Evolutionary conservation across 495 filamentous ascomycete species (phyloP).

Genomic region (Pyrenula aspistea): DNA sequence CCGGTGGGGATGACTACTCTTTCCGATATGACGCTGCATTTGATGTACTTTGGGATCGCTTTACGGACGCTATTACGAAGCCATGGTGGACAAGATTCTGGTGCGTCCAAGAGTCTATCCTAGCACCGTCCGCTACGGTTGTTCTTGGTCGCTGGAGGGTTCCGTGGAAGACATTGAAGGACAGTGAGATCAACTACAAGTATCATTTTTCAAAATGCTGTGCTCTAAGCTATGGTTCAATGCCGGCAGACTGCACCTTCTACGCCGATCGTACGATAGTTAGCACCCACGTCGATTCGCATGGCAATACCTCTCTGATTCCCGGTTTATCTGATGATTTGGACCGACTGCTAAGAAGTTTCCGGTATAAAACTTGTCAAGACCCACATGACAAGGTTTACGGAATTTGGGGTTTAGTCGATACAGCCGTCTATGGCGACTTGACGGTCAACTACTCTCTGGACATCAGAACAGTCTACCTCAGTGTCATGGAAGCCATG

Average conservation of each 20-base stretch:
- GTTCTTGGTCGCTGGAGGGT: constrained; percentile 1
- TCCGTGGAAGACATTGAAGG: not conserved
- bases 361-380: not conserved
- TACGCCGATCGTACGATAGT: not conserved
- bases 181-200: not conserved
- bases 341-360: not conserved
- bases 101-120: constrained; percentile 4
- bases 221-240: not conserved
- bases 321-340: not conserved
- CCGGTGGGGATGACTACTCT: not conserved
- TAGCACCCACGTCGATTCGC: not conserved
- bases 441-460: not conserved
- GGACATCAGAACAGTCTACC: not conserved
- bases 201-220: not conserved
- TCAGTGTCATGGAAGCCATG: not conserved
- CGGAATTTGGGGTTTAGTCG: not conserved
- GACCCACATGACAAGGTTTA: not conserved
- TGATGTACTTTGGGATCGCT: not conserved
- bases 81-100: constrained; percentile 3
- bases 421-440: not conserved
- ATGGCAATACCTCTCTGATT: not conserved
- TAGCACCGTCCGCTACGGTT: constrained; percentile 4
- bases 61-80: not conserved
- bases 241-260: not conserved
- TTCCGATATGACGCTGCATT: not conserved